Evolutionary conservation across 768 basidiomycete genomes (phyloP), one percentile per base, ranked within the genome.

Genomic region (Mycena filopes): DNA sequence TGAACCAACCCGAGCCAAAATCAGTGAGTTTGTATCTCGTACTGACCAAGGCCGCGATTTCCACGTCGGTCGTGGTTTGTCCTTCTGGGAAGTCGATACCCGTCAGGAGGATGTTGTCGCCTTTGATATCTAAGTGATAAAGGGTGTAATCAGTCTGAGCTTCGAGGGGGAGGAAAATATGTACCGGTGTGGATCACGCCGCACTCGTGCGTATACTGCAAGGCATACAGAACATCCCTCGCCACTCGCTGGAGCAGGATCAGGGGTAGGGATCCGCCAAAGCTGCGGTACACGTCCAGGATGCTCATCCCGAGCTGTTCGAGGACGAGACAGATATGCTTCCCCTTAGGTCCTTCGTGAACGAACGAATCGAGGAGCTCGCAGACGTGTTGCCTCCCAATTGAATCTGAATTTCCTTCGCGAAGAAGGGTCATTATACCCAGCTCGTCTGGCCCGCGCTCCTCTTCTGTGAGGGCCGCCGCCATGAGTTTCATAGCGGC

Each of bases 281-380:
- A 78, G 64, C 82, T 81, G 67, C 81, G 75, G 73, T 84, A 83
- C 55, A 86, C 76, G 65, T 83, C 89, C 3, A 89, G 83, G 11
- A 94, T 75, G 74, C 91, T 93, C 76, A 92, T 89, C 46, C 91
- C 90, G n/a, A 94, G 83, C 8, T 91, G 88, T 74, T 95, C 92
- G 71, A 90, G 89, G 20, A 92, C 89, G 85, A 95, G 90, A 82
- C 93, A 94, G 63, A 92, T 88, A 76, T 95, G 92, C 21, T 79
- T 83, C 25, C 92, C 93, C 76, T 92, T 91, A 8, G 90, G 90
- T 3, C 93, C 92, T 55, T 87, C 84, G 76, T 92, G 88, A 41
- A 84, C 81, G 76, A 94, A 95, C 71, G 92, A 86, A 75, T 94
- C 92, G 48, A 93, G 86, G 67, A 94, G 87, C 29, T 87, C 87